Conservation (phyloP, 2,329 filamentous ascomycete species). For the Dactylella cylindrospora region DNA sequence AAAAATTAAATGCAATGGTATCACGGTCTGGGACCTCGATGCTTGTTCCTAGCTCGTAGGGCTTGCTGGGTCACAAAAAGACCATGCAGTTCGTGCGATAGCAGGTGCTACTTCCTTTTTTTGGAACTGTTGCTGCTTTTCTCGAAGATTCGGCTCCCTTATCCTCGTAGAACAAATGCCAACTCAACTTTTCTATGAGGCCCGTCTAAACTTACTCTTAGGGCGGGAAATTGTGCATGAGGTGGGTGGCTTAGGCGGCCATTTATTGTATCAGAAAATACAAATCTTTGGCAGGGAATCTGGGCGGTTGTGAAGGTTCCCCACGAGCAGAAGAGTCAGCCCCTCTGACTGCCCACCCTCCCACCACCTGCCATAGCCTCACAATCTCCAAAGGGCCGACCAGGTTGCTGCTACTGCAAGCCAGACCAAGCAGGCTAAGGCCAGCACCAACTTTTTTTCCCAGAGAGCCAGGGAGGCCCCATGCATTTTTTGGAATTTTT, state of each 20-base stretch:
- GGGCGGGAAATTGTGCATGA: constrained; percentile 4
- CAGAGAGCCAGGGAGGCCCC: constrained; percentile 13
- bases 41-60: too few relatives aligned
- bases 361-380: too few relatives aligned
- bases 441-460: not conserved
- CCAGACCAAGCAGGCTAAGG: constrained; percentile 6
- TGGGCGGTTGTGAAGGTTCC: constrained; percentile 10
- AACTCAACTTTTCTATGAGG: not conserved
- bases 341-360: not conserved
- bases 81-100: constrained; percentile 21
- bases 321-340: constrained; percentile 27
- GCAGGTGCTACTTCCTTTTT: constrained; percentile 19
- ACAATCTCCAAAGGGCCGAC: not conserved
- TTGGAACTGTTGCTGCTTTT: constrained; percentile 5
- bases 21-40: too few relatives aligned
- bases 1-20: not conserved
- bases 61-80: too few relatives aligned
- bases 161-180: constrained; percentile 6
- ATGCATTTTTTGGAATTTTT: constrained; percentile 14
- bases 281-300: constrained; percentile 13
- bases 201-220: constrained; percentile 25
- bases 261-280: constrained; percentile 3
- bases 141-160: constrained; percentile 6
- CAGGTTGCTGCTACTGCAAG: not conserved
- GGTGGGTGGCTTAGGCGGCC: constrained; percentile 29